These are phyloP conservation scores for Leucoagaricus sp. DNA, from an alignment of 1,284 basidiomycete species.

Conservation along the genomic window DNA sequence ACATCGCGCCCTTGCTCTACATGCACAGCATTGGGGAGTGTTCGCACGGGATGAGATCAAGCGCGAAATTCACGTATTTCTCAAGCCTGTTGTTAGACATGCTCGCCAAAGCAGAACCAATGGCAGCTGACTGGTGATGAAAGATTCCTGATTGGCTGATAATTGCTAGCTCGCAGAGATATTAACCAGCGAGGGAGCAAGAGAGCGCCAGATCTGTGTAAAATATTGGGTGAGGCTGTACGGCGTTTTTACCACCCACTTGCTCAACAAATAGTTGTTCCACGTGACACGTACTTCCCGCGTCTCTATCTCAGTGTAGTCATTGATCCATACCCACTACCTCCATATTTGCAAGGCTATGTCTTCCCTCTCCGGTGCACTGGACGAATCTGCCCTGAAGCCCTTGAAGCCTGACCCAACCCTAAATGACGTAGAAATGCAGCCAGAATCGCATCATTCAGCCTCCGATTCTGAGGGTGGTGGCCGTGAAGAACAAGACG, in stretches of 20 bases:
- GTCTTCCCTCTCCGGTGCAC: slow-evolving; percentile 44
- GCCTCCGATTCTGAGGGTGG: slow-evolving; percentile 28
- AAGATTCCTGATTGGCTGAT: slow-evolving; percentile 6
- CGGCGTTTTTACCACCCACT: not conserved
- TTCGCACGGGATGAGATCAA: slow-evolving; percentile 13
- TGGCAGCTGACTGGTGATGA: slow-evolving; percentile 15
- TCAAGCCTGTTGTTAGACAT: slow-evolving; percentile 4
- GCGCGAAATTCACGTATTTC: slow-evolving; percentile 1
- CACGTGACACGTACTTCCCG: slow-evolving; percentile 12
- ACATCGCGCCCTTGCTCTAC: slow-evolving; percentile 1
- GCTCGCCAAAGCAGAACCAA: not conserved
- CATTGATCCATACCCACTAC: slow-evolving; percentile 11
- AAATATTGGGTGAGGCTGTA: not conserved
- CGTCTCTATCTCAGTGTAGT: not conserved
- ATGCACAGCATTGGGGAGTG: slow-evolving; percentile 10
- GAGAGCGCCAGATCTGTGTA: not conserved
- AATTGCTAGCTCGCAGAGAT: slow-evolving; percentile 5
- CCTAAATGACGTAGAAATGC: slow-evolving; percentile 47
- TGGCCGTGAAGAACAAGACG: slow-evolving; percentile 46
- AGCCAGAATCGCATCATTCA: slow-evolving; percentile 23
- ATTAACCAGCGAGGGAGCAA: slow-evolving; percentile 3
- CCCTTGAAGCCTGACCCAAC: not conserved
- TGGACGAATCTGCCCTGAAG: slow-evolving; percentile 32
- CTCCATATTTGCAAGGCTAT: slow-evolving; percentile 22
- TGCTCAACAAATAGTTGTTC: not conserved